Evolutionary conservation across 768 basidiomycete species (phyloP).

Genomic region (Naematelia encephala): DNA sequence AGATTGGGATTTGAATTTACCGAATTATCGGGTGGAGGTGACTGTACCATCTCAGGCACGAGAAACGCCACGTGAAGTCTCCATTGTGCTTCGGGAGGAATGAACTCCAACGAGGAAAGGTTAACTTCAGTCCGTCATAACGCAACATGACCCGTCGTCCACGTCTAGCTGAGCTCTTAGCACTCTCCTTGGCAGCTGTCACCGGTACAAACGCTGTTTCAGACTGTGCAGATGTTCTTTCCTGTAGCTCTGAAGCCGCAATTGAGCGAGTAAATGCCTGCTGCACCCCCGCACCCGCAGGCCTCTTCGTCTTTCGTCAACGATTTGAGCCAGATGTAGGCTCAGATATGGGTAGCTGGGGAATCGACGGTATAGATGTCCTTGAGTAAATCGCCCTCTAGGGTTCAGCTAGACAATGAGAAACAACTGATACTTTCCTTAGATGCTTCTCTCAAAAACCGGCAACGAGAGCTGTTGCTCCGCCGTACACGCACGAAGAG

Average conservation of each 20-base stretch:
- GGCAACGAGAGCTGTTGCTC: slow-evolving; percentile 8
- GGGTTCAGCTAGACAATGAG: too few relatives aligned
- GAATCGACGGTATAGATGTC: slow-evolving; percentile 46
- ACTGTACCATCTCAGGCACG: not conserved
- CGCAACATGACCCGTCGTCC: too few relatives aligned
- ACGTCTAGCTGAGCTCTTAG: too few relatives aligned
- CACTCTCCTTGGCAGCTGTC: too few relatives aligned
- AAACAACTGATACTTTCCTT: slow-evolving; percentile 3
- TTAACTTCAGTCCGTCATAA: too few relatives aligned
- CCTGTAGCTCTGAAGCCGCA: not conserved
- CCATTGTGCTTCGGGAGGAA: too few relatives aligned
- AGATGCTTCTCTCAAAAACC: slow-evolving; percentile 26
- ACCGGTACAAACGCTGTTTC: too few relatives aligned
- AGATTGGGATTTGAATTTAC: not conserved
- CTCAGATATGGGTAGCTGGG: slow-evolving; percentile 45
- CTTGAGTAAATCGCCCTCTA: slow-evolving; percentile 30
- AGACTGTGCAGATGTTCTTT: not conserved
- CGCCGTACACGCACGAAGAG: slow-evolving; percentile 39
- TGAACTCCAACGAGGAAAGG: too few relatives aligned
- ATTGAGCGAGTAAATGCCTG: slow-evolving; percentile 27
- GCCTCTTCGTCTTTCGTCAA: slow-evolving; percentile 44
- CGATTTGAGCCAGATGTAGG: slow-evolving; percentile 47
- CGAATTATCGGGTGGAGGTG: not conserved
- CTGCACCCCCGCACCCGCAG: slow-evolving; percentile 38
- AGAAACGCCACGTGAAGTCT: not conserved